A percentile compares a stretch with the other conserved stretches of the same genome.
These are phyloP conservation scores for Pleoardoris graminearum DNA, from an alignment of 2,329 filamentous ascomycete genomes.

Conservation along the genomic window DNA sequence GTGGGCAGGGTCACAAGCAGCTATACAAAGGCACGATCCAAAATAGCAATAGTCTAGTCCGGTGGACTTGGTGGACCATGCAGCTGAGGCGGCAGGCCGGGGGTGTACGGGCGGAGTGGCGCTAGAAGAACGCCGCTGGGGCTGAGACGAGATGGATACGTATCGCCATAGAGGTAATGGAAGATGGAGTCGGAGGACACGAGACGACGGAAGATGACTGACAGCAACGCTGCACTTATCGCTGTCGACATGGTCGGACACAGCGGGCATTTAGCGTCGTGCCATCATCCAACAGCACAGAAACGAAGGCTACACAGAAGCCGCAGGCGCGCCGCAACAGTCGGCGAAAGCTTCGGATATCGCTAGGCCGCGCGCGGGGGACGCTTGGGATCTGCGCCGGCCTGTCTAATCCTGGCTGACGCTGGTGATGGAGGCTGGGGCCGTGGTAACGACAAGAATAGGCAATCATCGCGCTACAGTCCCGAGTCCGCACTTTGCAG, in stretches of 20 bases:
- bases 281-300: not conserved
- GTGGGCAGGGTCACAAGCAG: slow-evolving; percentile 15
- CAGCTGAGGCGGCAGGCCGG: slow-evolving; percentile 8
- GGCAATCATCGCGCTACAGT: not conserved
- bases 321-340: slow-evolving; percentile 1
- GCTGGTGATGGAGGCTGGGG: not conserved
- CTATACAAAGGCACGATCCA: slow-evolving; percentile 18
- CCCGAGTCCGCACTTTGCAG: slow-evolving; percentile 3
- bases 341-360: slow-evolving; percentile 7
- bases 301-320: slow-evolving; percentile 1
- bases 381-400: slow-evolving; percentile 1
- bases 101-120: slow-evolving; percentile 1
- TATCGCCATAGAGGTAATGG: not conserved
- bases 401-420: slow-evolving; percentile 1
- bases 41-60: slow-evolving; percentile 9
- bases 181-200: not conserved
- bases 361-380: not conserved
- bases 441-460: not conserved
- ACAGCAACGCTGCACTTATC: slow-evolving; percentile 3
- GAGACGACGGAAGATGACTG: not conserved
- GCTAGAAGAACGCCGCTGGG: not conserved
- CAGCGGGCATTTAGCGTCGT: slow-evolving; percentile 1
- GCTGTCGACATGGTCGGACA: slow-evolving; percentile 3
- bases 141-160: slow-evolving; percentile 5
- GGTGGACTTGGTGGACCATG: slow-evolving; percentile 1